phyloP scores from a whole-genome alignment of 1,284 basidiomycete genomes.

The Ceratobasidium papillatum region DNA sequence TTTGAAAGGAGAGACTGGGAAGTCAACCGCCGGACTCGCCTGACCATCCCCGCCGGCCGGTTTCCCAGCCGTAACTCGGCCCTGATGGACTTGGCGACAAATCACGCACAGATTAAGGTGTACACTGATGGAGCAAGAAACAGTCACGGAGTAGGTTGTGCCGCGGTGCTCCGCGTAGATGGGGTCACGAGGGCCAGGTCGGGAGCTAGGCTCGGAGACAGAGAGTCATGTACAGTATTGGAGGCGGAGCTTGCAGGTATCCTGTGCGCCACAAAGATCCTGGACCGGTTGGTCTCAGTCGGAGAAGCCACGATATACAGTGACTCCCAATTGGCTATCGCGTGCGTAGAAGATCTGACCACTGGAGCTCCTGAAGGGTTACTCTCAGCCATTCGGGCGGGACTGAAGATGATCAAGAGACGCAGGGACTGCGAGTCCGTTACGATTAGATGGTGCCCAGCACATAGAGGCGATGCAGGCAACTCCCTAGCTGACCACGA shows the following conservation, averaged over 20 bases:
- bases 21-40: too few species aligned
- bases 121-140: too few species aligned
- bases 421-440: background rate
- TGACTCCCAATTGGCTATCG: conserved; percentile 3
- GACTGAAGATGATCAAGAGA: background rate
- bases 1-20: too few species aligned
- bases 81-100: too few species aligned
- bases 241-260: conserved; percentile 42
- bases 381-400: background rate
- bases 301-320: conserved; percentile 9
- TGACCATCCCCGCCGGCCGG: too few species aligned
- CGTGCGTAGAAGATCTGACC: background rate
- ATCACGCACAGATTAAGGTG: too few species aligned
- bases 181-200: too few species aligned
- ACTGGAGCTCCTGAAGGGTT: background rate
- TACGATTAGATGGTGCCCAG: conserved; percentile 40
- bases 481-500: conserved; percentile 37
- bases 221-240: conserved; percentile 31
- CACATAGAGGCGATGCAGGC: conserved; percentile 33
- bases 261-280: conserved; percentile 14
- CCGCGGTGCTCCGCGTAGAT: too few species aligned
- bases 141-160: too few species aligned
- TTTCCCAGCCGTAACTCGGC: too few species aligned
- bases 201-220: conserved; percentile 11
- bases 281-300: background rate